Conservation (phyloP, 371 early-diverging fungal species). For the Apophysomyces variabilis region DNA sequence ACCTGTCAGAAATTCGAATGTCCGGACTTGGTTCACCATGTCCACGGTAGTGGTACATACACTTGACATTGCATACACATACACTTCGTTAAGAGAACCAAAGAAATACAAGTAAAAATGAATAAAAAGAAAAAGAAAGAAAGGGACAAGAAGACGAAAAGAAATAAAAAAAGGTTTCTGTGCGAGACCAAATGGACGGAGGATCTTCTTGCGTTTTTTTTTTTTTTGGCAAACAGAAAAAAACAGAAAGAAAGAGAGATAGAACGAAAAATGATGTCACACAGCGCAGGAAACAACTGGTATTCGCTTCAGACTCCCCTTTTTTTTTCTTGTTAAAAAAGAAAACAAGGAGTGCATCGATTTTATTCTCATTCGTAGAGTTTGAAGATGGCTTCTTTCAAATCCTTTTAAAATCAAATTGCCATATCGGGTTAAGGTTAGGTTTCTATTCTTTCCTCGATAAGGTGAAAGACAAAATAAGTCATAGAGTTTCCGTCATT, state of each 20-base stretch:
- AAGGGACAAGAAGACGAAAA: no score
- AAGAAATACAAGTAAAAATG: not conserved
- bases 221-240: not conserved
- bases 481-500: no score
- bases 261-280: not conserved
- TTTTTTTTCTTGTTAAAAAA: not conserved
- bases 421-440: no score
- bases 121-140: no score
- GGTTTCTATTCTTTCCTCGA: no score
- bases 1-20: slow-evolving; percentile 9
- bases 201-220: no score
- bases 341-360: slow-evolving; percentile 11
- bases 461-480: no score
- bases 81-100: not conserved
- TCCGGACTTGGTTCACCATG: slow-evolving; percentile 2
- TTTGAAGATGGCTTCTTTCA: not conserved
- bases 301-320: not conserved
- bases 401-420: not conserved
- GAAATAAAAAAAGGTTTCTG: no score
- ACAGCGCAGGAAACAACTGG: not conserved
- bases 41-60: slow-evolving; percentile 11
- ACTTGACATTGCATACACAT: slow-evolving; percentile 2
- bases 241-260: no score
- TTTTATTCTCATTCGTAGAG: not conserved
- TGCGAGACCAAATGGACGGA: no score